Conservation (phyloP, 495 filamentous ascomycete genomes). For the Penicillium alfredii region DNA sequence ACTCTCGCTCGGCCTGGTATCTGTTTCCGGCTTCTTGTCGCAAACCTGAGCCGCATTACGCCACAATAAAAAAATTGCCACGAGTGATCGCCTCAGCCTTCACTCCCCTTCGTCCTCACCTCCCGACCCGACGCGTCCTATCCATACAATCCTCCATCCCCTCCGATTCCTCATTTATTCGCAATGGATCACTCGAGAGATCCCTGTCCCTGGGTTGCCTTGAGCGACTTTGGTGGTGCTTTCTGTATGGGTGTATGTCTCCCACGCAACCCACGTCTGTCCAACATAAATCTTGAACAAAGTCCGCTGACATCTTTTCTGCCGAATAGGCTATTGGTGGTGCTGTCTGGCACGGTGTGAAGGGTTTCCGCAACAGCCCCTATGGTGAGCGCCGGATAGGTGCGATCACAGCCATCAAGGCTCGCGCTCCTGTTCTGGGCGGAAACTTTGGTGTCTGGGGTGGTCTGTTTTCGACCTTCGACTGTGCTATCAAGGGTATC, state of each 20-base stretch:
- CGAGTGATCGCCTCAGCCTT: no score
- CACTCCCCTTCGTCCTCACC: background rate
- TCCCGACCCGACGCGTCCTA: conserved; percentile 1
- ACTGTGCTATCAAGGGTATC: conserved; percentile 95
- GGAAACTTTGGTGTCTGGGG: conserved; percentile 99
- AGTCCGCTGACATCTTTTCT: conserved; percentile 8
- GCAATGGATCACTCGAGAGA: conserved; percentile 91
- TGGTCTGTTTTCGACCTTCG: conserved; percentile 83
- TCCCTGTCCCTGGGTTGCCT: conserved; percentile 92
- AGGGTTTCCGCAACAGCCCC: conserved; percentile 83
- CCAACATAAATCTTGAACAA: conserved; percentile 1
- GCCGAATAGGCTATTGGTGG: conserved; percentile 62
- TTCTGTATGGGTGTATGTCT: conserved; percentile 90
- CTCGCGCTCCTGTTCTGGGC: conserved; percentile 87
- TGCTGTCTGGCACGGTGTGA: conserved; percentile 95
- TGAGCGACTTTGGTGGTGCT: conserved; percentile 95
- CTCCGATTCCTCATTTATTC: conserved; percentile 12
- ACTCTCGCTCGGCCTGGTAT: background rate
- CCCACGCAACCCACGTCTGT: background rate
- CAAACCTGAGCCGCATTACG: no score
- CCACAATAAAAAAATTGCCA: no score
- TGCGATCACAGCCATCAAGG: conserved; percentile 94
- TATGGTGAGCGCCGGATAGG: conserved; percentile 95
- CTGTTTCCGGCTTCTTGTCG: background rate
- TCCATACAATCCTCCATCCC: conserved; percentile 6